Conservation (phyloP, 176 grass and related monocot genomes). For the Aegilops bicornis region DNA sequence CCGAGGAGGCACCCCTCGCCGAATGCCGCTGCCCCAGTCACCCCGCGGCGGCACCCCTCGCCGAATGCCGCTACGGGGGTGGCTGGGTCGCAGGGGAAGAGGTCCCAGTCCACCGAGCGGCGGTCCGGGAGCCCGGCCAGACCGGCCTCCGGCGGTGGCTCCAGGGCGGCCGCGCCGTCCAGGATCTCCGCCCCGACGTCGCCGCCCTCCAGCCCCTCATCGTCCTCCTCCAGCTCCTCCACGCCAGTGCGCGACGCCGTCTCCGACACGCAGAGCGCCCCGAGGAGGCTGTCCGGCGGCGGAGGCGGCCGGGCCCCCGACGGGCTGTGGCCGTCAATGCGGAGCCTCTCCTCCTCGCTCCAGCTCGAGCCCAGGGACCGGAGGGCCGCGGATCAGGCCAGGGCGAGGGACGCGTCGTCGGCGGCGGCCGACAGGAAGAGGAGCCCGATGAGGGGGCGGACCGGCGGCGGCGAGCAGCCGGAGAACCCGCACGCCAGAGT, state of each 20-base stretch:
- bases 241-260: conserved; percentile 61
- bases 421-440: conserved; percentile 62
- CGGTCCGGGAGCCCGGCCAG: conserved; percentile 37
- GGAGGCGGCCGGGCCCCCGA: conserved; percentile 55
- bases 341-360: conserved; percentile 71
- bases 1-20: conserved; percentile 60
- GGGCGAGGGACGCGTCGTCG: conserved; percentile 1
- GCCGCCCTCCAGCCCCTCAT: conserved; percentile 67
- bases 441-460: conserved; percentile 67
- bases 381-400: conserved; percentile 38
- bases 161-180: conserved; percentile 33
- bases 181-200: conserved; percentile 48
- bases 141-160: background rate
- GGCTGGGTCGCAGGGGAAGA: conserved; percentile 44
- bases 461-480: conserved; percentile 37
- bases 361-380: conserved; percentile 62
- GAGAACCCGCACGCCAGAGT: conserved; percentile 72
- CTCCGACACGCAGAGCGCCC: conserved; percentile 35
- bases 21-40: conserved; percentile 49
- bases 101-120: conserved; percentile 59
- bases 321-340: conserved; percentile 87
- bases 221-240: conserved; percentile 61
- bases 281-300: conserved; percentile 31
- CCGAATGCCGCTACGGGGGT: conserved; percentile 53
- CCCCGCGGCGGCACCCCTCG: conserved; percentile 57